These are phyloP conservation scores for Syzygium aromaticum DNA, from an alignment of 345 rosid species.

Conservation along the genomic window DNA sequence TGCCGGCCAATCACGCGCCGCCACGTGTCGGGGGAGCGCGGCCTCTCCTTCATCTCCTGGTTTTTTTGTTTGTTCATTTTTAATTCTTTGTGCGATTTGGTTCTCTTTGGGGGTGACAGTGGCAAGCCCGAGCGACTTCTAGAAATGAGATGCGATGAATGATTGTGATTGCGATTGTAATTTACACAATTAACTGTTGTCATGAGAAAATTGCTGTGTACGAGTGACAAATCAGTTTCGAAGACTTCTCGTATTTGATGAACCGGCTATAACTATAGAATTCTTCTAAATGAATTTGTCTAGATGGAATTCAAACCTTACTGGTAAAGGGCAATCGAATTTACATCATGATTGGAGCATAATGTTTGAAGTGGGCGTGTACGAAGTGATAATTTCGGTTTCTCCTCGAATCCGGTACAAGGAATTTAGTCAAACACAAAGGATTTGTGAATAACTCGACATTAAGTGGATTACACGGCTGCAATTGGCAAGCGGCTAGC, in stretches of 20 bases:
- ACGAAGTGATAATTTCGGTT: rapidly evolving
- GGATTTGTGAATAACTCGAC: rapidly evolving
- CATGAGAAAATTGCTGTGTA: neutral
- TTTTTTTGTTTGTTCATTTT: neutral
- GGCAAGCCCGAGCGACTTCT: neutral
- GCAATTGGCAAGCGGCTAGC: too few relatives aligned
- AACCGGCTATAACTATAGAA: neutral
- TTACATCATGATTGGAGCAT: rapidly evolving
- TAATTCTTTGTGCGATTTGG: neutral
- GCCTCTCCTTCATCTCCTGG: neutral
- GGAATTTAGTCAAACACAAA: rapidly evolving
- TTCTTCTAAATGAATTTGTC: neutral
- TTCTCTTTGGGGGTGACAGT: neutral
- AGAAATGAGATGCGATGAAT: neutral
- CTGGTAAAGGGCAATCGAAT: neutral
- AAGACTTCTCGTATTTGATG: neutral
- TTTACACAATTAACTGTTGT: neutral
- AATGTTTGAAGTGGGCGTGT: rapidly evolving
- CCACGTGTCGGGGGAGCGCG: neutral
- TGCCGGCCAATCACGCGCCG: neutral
- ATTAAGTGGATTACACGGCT: neutral
- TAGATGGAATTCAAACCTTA: rapidly evolving
- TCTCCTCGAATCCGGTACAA: rapidly evolving
- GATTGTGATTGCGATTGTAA: neutral
- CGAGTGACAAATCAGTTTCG: neutral